Percentiles rank a stretch among this genome's conserved stretches.
Conservation (phyloP, 1,284 basidiomycete species). For the Tylopilus orsonianus region DNA sequence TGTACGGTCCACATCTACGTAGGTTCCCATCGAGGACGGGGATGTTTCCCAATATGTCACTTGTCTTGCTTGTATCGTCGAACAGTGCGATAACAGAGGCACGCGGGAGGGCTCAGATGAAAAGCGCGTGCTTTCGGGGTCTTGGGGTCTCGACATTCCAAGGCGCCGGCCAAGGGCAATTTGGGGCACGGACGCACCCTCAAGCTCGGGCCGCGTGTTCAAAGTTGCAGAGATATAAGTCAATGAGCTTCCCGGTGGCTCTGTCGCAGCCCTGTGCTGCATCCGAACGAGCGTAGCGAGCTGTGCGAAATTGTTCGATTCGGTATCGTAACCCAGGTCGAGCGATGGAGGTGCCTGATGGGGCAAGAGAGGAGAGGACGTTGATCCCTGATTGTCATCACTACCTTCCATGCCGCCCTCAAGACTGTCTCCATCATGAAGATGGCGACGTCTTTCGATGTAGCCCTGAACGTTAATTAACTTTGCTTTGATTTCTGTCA, state of each 20-base stretch:
- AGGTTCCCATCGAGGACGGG: conserved; percentile 4
- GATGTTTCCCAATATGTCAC: conserved; percentile 18
- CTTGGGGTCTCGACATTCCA: conserved; percentile 8
- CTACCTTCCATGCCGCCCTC: conserved; percentile 19
- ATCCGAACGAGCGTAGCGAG: not conserved
- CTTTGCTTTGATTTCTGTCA: conserved; percentile 25
- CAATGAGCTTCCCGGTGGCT: not conserved
- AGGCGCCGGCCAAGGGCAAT: not conserved
- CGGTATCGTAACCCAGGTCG: conserved; percentile 22
- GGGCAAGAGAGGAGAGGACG: conserved; percentile 21
- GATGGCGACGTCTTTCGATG: conserved; percentile 12
- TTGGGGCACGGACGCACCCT: no score
- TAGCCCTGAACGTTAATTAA: conserved; percentile 28
- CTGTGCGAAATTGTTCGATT: conserved; percentile 16
- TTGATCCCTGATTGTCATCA: conserved; percentile 27
- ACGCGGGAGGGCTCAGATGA: conserved; percentile 1
- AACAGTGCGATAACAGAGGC: conserved; percentile 5
- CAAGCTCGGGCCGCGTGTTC: no score
- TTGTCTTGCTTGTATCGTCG: not conserved
- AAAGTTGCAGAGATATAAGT: conserved; percentile 9
- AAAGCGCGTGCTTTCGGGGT: conserved; percentile 16
- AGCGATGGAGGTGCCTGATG: conserved; percentile 18
- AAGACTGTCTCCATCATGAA: conserved; percentile 16
- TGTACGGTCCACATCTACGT: not conserved
- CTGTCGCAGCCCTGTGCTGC: conserved; percentile 9